Conservation (phyloP, 257 asterid genomes). For the Haberlea rhodopensis region DNA sequence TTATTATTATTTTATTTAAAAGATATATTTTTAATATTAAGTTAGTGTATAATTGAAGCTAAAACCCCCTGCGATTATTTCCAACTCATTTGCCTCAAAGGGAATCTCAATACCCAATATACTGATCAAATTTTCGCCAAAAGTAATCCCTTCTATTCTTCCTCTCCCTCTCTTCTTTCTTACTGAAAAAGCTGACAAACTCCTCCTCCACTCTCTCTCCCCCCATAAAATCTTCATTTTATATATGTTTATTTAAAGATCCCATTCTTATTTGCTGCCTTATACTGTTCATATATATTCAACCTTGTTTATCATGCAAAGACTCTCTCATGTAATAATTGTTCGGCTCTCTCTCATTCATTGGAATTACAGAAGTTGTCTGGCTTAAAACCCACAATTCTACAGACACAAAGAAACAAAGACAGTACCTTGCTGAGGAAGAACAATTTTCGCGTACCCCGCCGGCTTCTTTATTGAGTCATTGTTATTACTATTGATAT, state of each 20-base stretch:
- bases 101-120: no score
- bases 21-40: no score
- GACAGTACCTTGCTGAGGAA: constrained; percentile 20
- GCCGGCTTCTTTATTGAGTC: constrained; percentile 30
- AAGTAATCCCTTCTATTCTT: constrained; percentile 22
- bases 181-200: constrained; percentile 36
- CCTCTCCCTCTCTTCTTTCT: not conserved
- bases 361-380: constrained; percentile 32
- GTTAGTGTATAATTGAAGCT: no score
- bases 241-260: constrained; percentile 18
- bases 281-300: not conserved
- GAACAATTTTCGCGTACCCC: constrained; percentile 31
- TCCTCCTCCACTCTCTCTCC: no score
- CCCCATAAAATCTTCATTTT: constrained; percentile 12
- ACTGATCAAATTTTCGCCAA: no score
- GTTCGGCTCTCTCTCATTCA: constrained; percentile 29
- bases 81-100: no score
- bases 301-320: constrained; percentile 28
- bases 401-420: constrained; percentile 29
- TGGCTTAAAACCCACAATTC: constrained; percentile 38
- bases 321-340: constrained; percentile 8
- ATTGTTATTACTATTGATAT: constrained; percentile 39
- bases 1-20: no score
- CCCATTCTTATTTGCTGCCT: constrained; percentile 1
- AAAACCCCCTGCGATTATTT: no score